Conservation (phyloP, 2,329 filamentous ascomycete genomes). For the Aspergillus felis region DNA sequence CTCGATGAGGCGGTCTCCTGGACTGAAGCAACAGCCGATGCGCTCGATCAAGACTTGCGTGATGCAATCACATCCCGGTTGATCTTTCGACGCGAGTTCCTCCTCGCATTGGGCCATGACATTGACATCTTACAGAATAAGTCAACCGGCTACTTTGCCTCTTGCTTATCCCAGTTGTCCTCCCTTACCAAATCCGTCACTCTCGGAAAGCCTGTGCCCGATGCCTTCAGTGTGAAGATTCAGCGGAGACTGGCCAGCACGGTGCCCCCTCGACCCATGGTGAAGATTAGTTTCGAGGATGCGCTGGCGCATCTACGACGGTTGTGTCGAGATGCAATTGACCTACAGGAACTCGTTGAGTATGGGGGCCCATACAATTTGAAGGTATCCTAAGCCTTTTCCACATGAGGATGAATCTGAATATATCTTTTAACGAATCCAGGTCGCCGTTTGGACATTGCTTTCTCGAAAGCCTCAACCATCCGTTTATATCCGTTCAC, state of each 20-base stretch:
- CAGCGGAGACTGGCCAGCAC: constrained; percentile 91
- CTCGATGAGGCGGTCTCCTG: constrained; percentile 55
- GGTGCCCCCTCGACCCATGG: constrained; percentile 86
- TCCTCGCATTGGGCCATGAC: constrained; percentile 39
- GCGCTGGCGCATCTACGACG: constrained; percentile 66
- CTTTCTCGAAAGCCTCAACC: constrained; percentile 78
- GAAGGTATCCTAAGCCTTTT: constrained; percentile 50
- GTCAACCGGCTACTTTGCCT: constrained; percentile 24
- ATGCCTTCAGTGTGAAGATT: constrained; percentile 85
- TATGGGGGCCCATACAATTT: constrained; percentile 67
- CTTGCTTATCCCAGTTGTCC: constrained; percentile 46
- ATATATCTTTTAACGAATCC: constrained; percentile 8
- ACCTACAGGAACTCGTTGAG: constrained; percentile 64
- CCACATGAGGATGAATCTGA: constrained; percentile 8
- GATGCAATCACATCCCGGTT: constrained; percentile 63
- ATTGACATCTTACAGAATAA: constrained; percentile 27
- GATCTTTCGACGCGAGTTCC: constrained; percentile 56
- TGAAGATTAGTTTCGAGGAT: constrained; percentile 68
- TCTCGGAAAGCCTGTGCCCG: constrained; percentile 63
- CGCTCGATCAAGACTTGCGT: constrained; percentile 35
- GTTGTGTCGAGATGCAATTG: constrained; percentile 67
- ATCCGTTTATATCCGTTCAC: constrained; percentile 74
- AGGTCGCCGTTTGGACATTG: constrained; percentile 72
- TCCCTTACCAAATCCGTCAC: constrained; percentile 57
- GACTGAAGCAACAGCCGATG: constrained; percentile 38